phyloP scores from a whole-genome alignment of 2,329 filamentous ascomycete genomes.

The Neofusicoccum laricinum region DNA sequence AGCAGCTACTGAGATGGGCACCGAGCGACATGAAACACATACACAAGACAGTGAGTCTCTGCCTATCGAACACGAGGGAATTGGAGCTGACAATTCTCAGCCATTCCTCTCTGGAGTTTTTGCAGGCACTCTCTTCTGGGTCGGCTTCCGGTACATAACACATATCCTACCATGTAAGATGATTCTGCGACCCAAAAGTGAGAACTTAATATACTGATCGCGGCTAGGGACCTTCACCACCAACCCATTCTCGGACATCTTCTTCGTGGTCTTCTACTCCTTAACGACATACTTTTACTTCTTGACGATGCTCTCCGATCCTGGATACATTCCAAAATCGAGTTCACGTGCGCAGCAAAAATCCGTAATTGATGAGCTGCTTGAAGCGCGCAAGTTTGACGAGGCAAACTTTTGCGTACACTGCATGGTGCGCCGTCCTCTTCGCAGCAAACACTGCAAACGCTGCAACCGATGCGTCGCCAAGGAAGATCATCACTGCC shows the following conservation, averaged over 20 bases:
- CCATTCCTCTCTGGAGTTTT: conserved; percentile 95
- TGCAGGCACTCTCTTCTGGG: conserved; percentile 78
- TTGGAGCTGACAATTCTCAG: conserved; percentile 39
- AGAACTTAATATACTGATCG: conserved; percentile 29
- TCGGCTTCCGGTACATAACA: conserved; percentile 72
- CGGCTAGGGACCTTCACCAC: conserved; percentile 58
- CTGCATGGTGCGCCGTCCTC: conserved; percentile 90
- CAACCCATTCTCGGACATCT: conserved; percentile 73
- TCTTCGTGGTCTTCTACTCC: conserved; percentile 63
- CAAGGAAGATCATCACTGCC: conserved; percentile 96
- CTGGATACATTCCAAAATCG: conserved; percentile 88
- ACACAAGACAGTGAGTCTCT: conserved; percentile 74
- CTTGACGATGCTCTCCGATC: conserved; percentile 81
- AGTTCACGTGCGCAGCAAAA: conserved; percentile 88
- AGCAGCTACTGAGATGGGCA: conserved; percentile 75
- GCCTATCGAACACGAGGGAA: background rate
- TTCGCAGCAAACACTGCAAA: conserved; percentile 94
- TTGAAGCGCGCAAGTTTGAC: conserved; percentile 84
- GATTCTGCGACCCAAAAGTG: background rate
- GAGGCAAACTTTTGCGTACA: conserved; percentile 90
- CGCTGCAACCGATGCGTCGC: conserved; percentile 89
- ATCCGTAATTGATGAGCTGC: conserved; percentile 80
- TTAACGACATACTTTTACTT: conserved; percentile 84
- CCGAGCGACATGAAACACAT: conserved; percentile 85
- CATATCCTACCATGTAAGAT: conserved; percentile 68